Evolutionary conservation across 2,329 filamentous ascomycete species (phyloP), one percentile per base, ranked within the genome.

Genomic region (Talaromyces albobiverticillius): DNA sequence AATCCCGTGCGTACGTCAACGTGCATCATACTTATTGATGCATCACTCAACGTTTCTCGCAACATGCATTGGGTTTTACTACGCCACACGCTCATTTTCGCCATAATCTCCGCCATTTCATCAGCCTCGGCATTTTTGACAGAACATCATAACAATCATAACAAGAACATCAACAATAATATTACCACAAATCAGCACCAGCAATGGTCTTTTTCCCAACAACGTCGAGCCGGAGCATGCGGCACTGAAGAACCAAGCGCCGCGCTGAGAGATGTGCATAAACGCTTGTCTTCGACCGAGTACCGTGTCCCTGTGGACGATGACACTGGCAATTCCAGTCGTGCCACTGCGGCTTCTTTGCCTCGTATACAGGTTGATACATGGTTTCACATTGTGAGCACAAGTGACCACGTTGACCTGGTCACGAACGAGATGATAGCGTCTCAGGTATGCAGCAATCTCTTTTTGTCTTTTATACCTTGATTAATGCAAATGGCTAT

Each of bases 311-410:
- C 14, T 31, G 18, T 45, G 8, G 25, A 26, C 18, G 42, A 18
- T 29, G 54, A 48, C n/a, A 61, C 62, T 29, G 59, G 55, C 22
- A 61, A 65, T 8, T 25, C 47, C 16, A 50, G 23, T 22, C 47
- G 23, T 46, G 40, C 41, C 32, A n/a, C 41, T 25, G 23, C 25
- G 26, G 54, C 61, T 10, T 55, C 47, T 6, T 29, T 57, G 16
- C 46, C 55, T 4, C 62, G 64, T 13, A 72, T 74, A 42, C 63
- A 68, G 48, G 67, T 75, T 23, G 67, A 72, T 8, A 73, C 69
- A 18, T 76, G 71, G 62, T 72, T 77, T 49, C 75, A 77, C 58
- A 67, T 77, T 40, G 61, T 77, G 38, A 67, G 65, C 50, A 69
- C 67, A 54, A 60, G 62, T 36, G 65, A 63, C 4, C 59, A 66